Base-by-base conservation (phyloP, 2,329 filamentous ascomycete genomes). In the Fusarium protoensiforme region DNA sequence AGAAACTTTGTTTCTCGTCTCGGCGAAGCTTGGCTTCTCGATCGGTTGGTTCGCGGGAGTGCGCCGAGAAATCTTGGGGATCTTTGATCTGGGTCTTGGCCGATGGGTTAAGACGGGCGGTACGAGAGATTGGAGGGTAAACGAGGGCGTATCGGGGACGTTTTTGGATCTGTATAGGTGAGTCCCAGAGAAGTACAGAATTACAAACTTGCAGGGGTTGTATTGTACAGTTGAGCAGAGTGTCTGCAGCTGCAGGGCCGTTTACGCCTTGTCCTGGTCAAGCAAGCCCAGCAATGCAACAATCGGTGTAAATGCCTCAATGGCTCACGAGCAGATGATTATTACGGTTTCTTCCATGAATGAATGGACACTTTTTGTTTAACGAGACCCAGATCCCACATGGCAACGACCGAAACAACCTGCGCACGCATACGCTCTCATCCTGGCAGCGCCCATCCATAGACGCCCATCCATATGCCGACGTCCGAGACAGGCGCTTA, bases 401-500 rank as follows among this genome's bases (percentile, higher is more conserved):
- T 74, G 54, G 65, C 53, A 72, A 74, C 24, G 35, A 48, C 33
- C 46, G 48, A 66, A 69, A 61, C 58, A 57, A 38, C 20, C 31
- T 38, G 53, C 20, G 35, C 14, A 41, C 24, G 48, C 33, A 53
- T 43, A 41, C 20, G 24, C 36, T 36, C 20, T 63, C 64, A 43
- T 68, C 48, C 63, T 73, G 59, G 29, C 63, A 67, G 61, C 61
- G 11, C 38, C 41, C 64, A 61, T 62, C 59, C 64, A 56, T 73
- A 66, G 35, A 75, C 72, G 72, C 72, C 48, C 36, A 68, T 67
- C 61, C 69, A 63, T 74, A 70, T 73, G 72, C 70, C 73, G 64
- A 33, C 57, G 36, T 46, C 71, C 74, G 63, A 72, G 61, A 64
- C 64, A 66, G 61, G 74, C 74, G 74, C 74, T 76, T 76, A 76